These are phyloP conservation scores for Sporothrix protearum DNA, from an alignment of 2,329 filamentous ascomycete genomes.

Conservation along the genomic window DNA sequence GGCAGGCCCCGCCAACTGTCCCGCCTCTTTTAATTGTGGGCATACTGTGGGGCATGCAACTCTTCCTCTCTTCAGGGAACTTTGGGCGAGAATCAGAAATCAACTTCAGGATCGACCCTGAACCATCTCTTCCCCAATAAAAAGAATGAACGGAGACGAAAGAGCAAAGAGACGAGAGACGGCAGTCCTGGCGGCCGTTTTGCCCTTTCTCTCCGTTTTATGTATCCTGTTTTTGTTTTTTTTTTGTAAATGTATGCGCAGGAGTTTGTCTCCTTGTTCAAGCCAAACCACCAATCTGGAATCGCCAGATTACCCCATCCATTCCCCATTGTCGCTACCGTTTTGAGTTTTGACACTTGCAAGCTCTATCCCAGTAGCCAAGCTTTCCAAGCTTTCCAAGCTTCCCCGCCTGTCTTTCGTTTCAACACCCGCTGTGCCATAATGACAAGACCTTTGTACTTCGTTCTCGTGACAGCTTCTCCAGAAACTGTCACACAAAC, in stretches of 20 bases:
- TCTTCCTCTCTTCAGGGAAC: not conserved
- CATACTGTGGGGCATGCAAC: not conserved
- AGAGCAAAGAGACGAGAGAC: not conserved
- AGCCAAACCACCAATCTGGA: not conserved
- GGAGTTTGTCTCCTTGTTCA: not conserved
- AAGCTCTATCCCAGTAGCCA: not conserved
- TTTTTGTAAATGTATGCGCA: too few relatives aligned
- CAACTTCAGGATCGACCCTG: too few relatives aligned
- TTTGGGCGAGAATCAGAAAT: not conserved
- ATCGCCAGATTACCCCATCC: not conserved
- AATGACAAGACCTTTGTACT: too few relatives aligned
- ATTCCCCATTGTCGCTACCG: not conserved
- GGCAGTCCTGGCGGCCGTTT: not conserved
- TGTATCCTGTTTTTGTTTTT: too few relatives aligned
- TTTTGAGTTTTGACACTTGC: not conserved
- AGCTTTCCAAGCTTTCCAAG: not conserved
- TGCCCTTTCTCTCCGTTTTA: not conserved
- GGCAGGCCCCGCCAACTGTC: not conserved
- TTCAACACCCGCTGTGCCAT: not conserved
- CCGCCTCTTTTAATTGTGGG: not conserved
- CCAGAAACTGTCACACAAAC: not conserved
- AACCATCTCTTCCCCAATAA: too few relatives aligned
- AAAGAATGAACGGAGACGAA: not conserved
- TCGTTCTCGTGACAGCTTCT: not conserved
- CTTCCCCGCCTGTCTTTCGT: not conserved